Evolutionary conservation across 805 yeast species (phyloP), one percentile per base, ranked within the genome.

Genomic region (Pichia heedii): DNA sequence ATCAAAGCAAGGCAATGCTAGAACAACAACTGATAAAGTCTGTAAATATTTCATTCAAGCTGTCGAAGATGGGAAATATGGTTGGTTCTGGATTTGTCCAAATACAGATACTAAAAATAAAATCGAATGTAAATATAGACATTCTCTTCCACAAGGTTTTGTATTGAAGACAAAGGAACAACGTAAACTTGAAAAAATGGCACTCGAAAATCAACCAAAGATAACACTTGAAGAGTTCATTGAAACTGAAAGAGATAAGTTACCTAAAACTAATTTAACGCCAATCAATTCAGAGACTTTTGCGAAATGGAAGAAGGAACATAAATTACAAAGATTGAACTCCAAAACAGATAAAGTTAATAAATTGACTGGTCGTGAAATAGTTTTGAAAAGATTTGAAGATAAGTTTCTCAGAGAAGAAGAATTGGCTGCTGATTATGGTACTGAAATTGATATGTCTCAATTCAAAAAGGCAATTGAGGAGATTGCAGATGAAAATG

Each of bases 11-110:
- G 97, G 98, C 41, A 93, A 93, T 62, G 88, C 82, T 43, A 79
- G 79, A 62, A 87, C 96, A 11, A 88, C 97, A 13, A 93, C 99
- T 0, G 97, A 90, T 51, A 93, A 76, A 53, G 85, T 93, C 39
- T 93, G 99, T 75, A 93, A 89, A 63, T 78, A 64, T 65, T 94
- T 93, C 68, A 85, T 93, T 52, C 96, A 88, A 47, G 97, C 98
- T 0, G 97, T 93, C 45, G 99, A 93, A 61, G 87, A 88, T 58
- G 93, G 90, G 46, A 90, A 90, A 61, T 93, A 93, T 61, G 98
- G 98, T 58, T 93, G 98, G 98, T 89, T 93, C 66, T 93, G 98
- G 98, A 73, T 75, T 19, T 93, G 98, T 70, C 98, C 98, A 22
- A 86, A 86, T 54, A 89, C 90, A 34, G 97, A 96, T 52, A 78